Base-by-base conservation (phyloP, 257 asterid species). In the Jaltomata sinuosa region DNA sequence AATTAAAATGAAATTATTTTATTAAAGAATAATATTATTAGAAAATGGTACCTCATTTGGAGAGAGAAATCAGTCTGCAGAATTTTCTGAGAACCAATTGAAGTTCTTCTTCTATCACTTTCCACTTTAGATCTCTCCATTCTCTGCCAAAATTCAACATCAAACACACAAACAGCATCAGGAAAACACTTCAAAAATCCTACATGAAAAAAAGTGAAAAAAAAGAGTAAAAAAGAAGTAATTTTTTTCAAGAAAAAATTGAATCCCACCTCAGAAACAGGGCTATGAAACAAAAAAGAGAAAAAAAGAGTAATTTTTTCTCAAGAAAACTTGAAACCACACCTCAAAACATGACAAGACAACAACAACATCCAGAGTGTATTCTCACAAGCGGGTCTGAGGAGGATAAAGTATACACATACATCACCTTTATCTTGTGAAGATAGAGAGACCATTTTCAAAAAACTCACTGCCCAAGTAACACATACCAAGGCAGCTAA, bases 61-160 rank as follows among this genome's bases (percentile, higher is more conserved):
- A 87, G 89, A 68, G 93, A 89, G 83, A 83, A 84, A 54, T 90
- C 91, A 78, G 87, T 84, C 61, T 53, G 90, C 86, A 91, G 83
- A 85, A 87, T 91, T 67, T 90, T 96, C 8, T 91, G 96, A 84
- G 98, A 93, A 84, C 94, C 90, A 69, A 88, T 86, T n/a, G 99
- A 94, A 53, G 88, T 88, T 87, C 93, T 89, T 86, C 97, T 90
- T 84, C 94, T 88, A 80, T 93, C 97, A 91, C 86, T 82, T 82
- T 84, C 85, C 68, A 32, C 85, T 83, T 90, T 88, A 12, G 84
- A 87, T 80, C 80, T 90, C 89, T 93, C 93, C 98, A 96, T 92
- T 81, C 80, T 85, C 98, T 96, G 94, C 89, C 88, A 88, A 77
- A 82, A 54, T 53, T 31, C 81, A 85, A 62, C 79, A 82, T 19